phyloP scores from a whole-genome alignment of 2,329 filamentous ascomycete species.

The Pseudogymnoascus sp. region DNA sequence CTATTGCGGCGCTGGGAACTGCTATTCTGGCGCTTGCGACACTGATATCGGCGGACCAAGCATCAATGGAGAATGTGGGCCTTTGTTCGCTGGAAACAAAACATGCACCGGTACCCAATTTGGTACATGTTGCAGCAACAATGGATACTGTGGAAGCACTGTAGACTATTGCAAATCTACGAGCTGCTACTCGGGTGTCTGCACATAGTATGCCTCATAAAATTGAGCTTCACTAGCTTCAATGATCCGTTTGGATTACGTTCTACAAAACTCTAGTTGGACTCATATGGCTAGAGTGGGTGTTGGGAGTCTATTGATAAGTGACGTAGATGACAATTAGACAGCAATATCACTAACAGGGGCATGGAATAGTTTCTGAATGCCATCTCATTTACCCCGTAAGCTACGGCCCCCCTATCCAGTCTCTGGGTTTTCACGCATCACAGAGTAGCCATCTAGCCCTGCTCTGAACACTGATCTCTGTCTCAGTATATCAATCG shows the following conservation, averaged over 20 bases:
- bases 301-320: too few species aligned
- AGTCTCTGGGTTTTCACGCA: neutral
- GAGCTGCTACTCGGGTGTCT: constrained; percentile 22
- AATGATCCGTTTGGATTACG: too few species aligned
- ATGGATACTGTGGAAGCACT: constrained; percentile 23
- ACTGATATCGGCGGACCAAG: constrained; percentile 22
- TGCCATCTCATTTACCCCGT: too few species aligned
- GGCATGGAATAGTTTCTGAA: too few species aligned
- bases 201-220: neutral
- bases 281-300: too few species aligned
- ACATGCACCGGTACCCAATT: constrained; percentile 26
- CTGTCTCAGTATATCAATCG: neutral
- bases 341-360: too few species aligned
- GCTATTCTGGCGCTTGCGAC: constrained; percentile 11
- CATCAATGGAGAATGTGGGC: constrained; percentile 23
- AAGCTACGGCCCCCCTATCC: too few species aligned
- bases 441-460: neutral
- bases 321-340: too few species aligned
- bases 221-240: too few species aligned
- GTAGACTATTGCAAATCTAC: constrained; percentile 21
- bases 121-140: constrained; percentile 22
- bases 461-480: neutral
- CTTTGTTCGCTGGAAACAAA: constrained; percentile 25
- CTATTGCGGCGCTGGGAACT: constrained; percentile 17
- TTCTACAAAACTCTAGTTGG: too few species aligned